phyloP scores from a whole-genome alignment of 2,329 filamentous ascomycete genomes.

The Fusarium verrucosum region DNA sequence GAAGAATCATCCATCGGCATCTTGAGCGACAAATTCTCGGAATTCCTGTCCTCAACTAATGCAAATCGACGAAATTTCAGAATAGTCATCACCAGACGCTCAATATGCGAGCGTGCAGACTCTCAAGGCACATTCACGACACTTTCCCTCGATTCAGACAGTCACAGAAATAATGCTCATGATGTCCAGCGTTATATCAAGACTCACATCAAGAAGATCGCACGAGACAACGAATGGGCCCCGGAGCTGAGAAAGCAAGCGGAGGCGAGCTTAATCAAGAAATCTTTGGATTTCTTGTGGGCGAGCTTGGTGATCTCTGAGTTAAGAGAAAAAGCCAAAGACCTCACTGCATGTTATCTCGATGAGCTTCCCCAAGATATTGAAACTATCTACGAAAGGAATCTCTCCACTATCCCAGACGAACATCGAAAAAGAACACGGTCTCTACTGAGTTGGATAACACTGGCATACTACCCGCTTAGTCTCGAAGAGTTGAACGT shows the following conservation, averaged over 20 bases:
- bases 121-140: not conserved
- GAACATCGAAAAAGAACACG: not conserved
- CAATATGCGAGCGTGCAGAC: accelerated
- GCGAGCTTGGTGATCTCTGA: not conserved
- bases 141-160: not conserved
- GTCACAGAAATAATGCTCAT: not conserved
- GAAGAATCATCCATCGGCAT: not conserved
- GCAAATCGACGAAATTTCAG: not conserved
- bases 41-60: not conserved
- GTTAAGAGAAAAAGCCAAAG: not conserved
- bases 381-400: not conserved
- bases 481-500: not conserved
- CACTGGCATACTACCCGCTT: slow-evolving; percentile 1
- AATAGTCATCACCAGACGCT: not conserved
- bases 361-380: not conserved
- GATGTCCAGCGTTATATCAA: not conserved
- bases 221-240: not conserved
- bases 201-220: not conserved
- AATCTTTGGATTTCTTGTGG: not conserved
- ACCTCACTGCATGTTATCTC: not conserved
- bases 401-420: not conserved
- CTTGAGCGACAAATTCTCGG: not conserved
- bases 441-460: not conserved
- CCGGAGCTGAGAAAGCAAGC: not conserved
- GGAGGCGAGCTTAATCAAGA: not conserved